Evolutionary conservation across 371 early-diverging fungal species (phyloP).

Genomic region (Saksenaea oblongispora): DNA sequence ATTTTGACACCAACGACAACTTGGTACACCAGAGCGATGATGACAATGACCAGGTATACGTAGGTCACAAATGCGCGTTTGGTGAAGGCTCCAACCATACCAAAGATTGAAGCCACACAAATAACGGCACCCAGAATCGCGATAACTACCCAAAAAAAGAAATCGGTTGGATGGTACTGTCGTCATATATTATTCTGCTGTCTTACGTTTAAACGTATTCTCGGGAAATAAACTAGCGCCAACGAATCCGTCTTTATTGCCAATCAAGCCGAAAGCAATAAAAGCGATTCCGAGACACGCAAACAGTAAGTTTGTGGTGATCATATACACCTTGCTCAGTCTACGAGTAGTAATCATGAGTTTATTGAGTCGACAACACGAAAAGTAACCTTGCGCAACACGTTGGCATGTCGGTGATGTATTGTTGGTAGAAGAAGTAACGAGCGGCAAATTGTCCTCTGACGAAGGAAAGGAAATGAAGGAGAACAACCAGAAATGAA

Average conservation of each 20-base stretch:
- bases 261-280: constrained; percentile 46
- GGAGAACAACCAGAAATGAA: background rate
- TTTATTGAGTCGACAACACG: background rate
- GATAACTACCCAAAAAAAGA: constrained; percentile 18
- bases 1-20: constrained; percentile 42
- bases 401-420: constrained; percentile 23
- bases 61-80: constrained; percentile 28
- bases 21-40: constrained; percentile 41
- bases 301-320: constrained; percentile 45
- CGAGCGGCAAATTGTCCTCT: background rate
- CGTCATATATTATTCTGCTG: background rate
- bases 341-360: constrained; percentile 16
- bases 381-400: constrained; percentile 35
- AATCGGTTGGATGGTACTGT: background rate
- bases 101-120: constrained; percentile 39
- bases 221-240: constrained; percentile 44
- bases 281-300: constrained; percentile 46
- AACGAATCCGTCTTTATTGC: constrained; percentile 30
- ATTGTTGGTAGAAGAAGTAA: background rate
- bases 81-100: constrained; percentile 34
- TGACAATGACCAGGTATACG: constrained; percentile 40
- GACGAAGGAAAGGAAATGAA: constrained; percentile 1
- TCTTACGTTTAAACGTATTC: constrained; percentile 38
- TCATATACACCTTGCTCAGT: constrained; percentile 49
- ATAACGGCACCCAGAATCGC: constrained; percentile 43